Base-by-base conservation (phyloP, 2,329 filamentous ascomycete species). In the Colletotrichum sp. region DNA sequence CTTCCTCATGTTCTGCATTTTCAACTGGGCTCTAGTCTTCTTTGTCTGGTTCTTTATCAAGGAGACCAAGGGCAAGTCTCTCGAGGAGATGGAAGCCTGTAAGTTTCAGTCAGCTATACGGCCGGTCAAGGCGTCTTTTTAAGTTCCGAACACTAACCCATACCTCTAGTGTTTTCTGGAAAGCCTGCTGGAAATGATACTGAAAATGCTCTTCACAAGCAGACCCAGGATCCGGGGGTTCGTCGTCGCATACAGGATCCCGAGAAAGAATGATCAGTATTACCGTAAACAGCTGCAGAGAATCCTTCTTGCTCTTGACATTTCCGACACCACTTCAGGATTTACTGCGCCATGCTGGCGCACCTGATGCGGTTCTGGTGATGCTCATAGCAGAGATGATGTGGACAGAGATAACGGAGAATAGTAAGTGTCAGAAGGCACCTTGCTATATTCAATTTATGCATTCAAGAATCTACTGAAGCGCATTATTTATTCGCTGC, bases 1-100 rank as follows among this genome's bases (percentile, higher is more conserved):
- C 4, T 89, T 89, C 73, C 78, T 89, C 73, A 88, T 89, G 86
- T 89, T 89, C 81, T 83, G 83, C 26, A 86, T 88, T 30, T 88
- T 89, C 79, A 88, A 89, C 78, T 88, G 85, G 75, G 81, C 86
- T 2, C 84, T 88, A 18, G 85, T 87, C 1, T 79, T 83, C 13
- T 89, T 88, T 76, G 82, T 85, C 8, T 88, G 83, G 80, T 81
- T 88, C 52, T 81, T 88, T 59, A 81, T 88, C 77, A 85, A 84
- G 67, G 86, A 88, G 83, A 87, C 86, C 9, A 85, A 84, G 36
- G 83, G 84, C 32, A 85, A 85, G 73, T 85, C 85, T 1, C 79
- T 88, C n/a, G 86, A 88, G 79, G 85, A 87, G 72, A 87, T 88
- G 80, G 80, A 82, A 71, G 72, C 57, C 3, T 39, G 80, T 81